phyloP scores from a whole-genome alignment of 2,329 filamentous ascomycete genomes.

The Calonectria honghensis region DNA sequence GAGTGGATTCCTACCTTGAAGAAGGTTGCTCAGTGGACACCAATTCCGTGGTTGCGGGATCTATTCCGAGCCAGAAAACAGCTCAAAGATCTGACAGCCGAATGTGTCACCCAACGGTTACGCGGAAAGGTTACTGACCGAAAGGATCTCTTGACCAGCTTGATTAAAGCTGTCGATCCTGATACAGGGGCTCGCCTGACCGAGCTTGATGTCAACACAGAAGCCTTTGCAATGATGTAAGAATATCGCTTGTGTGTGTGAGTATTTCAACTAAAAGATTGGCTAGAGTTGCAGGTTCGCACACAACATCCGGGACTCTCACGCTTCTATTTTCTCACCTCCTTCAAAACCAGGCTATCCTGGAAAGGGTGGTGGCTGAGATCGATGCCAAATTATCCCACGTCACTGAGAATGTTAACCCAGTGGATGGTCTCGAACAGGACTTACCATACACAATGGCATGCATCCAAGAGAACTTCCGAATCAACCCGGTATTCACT shows the following conservation, averaged over 20 bases:
- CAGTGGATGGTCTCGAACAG: slow-evolving; percentile 15
- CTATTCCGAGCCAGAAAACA: slow-evolving; percentile 28
- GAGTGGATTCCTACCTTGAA: slow-evolving; percentile 9
- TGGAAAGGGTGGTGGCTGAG: slow-evolving; percentile 11
- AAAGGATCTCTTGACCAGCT: slow-evolving; percentile 31
- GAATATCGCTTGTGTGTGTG: not conserved
- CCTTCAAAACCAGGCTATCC: slow-evolving; percentile 12
- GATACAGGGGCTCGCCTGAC: slow-evolving; percentile 21
- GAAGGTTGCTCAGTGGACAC: not conserved
- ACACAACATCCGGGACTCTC: slow-evolving; percentile 32
- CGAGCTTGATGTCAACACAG: slow-evolving; percentile 30
- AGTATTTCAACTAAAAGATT: not conserved
- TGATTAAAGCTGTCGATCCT: slow-evolving; percentile 36
- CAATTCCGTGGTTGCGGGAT: slow-evolving; percentile 17
- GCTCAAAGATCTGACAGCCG: slow-evolving; percentile 27
- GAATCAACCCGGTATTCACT: slow-evolving; percentile 33
- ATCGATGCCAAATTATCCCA: slow-evolving; percentile 4
- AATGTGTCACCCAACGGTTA: slow-evolving; percentile 26
- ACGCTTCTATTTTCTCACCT: slow-evolving; percentile 27
- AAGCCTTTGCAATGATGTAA: slow-evolving; percentile 34
- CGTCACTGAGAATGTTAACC: not conserved
- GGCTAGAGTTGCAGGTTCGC: slow-evolving; percentile 26
- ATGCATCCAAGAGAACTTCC: slow-evolving; percentile 34
- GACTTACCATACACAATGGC: slow-evolving; percentile 28
- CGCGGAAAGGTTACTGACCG: slow-evolving; percentile 4